phyloP scores from a whole-genome alignment of 2,329 filamentous ascomycete species.

The Ilyonectria sp. region DNA sequence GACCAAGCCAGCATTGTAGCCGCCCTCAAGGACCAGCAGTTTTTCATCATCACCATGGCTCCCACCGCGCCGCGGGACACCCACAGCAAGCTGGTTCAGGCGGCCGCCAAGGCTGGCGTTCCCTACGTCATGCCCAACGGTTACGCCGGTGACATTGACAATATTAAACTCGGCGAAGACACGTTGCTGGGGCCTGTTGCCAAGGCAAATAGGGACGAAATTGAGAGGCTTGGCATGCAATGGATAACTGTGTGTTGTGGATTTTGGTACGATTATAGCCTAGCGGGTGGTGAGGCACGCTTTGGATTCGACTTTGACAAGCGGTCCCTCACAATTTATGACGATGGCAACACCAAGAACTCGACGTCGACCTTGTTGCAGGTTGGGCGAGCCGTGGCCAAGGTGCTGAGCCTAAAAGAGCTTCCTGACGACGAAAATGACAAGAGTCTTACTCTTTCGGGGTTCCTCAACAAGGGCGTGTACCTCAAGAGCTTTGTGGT shows the following conservation, averaged over 20 bases:
- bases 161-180: conserved; percentile 50
- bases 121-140: conserved; percentile 67
- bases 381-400: conserved; percentile 66
- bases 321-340: conserved; percentile 61
- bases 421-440: conserved; percentile 56
- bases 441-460: conserved; percentile 53
- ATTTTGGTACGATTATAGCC: conserved; percentile 69
- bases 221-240: conserved; percentile 57
- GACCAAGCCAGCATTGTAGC: conserved; percentile 59
- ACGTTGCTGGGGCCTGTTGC: conserved; percentile 40
- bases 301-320: conserved; percentile 66
- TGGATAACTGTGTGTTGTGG: conserved; percentile 67
- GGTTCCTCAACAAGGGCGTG: conserved; percentile 60
- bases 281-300: conserved; percentile 54
- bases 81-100: conserved; percentile 62
- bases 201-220: conserved; percentile 51
- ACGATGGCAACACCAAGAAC: conserved; percentile 60
- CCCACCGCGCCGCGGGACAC: conserved; percentile 57
- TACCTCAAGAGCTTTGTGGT: conserved; percentile 70
- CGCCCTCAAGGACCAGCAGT: conserved; percentile 68
- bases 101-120: conserved; percentile 66
- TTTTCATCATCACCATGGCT: conserved; percentile 66
- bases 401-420: conserved; percentile 62
- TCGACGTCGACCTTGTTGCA: conserved; percentile 66
- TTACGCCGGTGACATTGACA: conserved; percentile 53